phyloP scores from a whole-genome alignment of 129 eudicot species.

The Tagetes erecta region DNA sequence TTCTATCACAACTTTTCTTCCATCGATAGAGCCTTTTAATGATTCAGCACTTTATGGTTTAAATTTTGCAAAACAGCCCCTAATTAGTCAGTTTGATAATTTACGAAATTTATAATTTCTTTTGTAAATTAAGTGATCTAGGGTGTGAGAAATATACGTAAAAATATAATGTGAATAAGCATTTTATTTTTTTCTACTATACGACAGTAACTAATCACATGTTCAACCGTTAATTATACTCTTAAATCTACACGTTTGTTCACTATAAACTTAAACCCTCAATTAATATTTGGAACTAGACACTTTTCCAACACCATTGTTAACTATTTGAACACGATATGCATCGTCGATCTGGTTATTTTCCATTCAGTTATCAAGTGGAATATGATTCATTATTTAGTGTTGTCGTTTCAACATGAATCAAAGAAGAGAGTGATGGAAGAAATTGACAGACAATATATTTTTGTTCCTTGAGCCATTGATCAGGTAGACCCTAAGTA shows the following conservation, averaged over 20 bases:
- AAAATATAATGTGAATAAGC: conserved; percentile 1
- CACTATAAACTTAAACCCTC: no score
- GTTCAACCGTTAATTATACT: no score
- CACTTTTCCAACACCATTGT: background rate
- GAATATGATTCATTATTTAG: conserved; percentile 39
- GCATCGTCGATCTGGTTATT: conserved; percentile 1
- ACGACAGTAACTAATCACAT: no score
- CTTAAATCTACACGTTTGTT: no score
- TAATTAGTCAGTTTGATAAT: background rate
- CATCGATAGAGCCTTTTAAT: no score
- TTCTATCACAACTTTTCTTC: no score
- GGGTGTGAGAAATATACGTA: conserved; percentile 7
- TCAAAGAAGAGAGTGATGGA: conserved; percentile 23
- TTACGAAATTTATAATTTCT: background rate
- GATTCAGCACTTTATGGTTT: no score
- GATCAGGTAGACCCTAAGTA: conserved; percentile 43
- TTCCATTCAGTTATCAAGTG: conserved; percentile 32
- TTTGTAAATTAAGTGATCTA: background rate
- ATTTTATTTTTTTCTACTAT: no score
- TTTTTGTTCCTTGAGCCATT: conserved; percentile 25
- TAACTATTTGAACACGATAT: conserved; percentile 9
- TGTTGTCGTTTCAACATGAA: conserved; percentile 42
- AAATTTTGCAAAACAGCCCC: no score
- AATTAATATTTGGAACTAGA: no score
- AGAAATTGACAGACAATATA: conserved; percentile 42